phyloP scores from a whole-genome alignment of 176 grass and related monocot species.

The Rhipidocladum racemiflorum region DNA sequence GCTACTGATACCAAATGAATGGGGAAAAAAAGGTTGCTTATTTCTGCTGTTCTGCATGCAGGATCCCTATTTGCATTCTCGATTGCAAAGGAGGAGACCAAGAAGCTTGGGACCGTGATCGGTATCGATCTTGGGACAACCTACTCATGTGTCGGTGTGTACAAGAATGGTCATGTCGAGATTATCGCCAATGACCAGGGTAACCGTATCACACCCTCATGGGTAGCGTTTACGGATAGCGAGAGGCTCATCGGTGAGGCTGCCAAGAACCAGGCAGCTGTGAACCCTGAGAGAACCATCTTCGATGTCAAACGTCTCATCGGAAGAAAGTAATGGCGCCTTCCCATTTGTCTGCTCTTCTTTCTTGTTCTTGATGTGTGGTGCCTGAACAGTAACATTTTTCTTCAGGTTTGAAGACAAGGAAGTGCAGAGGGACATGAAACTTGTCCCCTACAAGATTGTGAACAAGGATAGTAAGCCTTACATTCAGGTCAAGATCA shows the following conservation, averaged over 20 bases:
- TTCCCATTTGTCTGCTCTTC: not conserved
- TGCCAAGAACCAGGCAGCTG: constrained; percentile 68
- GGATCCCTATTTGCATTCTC: constrained; percentile 59
- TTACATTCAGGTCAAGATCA: constrained; percentile 71
- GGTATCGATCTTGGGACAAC: constrained; percentile 69
- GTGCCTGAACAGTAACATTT: not conserved
- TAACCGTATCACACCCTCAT: constrained; percentile 72
- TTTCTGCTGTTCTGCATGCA: not conserved
- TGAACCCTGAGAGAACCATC: constrained; percentile 67
- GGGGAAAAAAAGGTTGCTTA: not conserved
- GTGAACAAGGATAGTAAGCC: constrained; percentile 65
- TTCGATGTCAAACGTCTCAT: constrained; percentile 82
- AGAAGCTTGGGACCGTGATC: constrained; percentile 55
- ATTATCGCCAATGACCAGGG: constrained; percentile 75
- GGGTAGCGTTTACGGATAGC: constrained; percentile 59
- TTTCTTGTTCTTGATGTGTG: not conserved
- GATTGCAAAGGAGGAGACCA: constrained; percentile 62
- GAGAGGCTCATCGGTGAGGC: constrained; percentile 76
- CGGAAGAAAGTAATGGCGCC: constrained; percentile 50
- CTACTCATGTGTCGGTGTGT: constrained; percentile 62
- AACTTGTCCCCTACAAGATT: constrained; percentile 79
- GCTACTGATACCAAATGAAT: not conserved
- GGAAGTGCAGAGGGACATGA: constrained; percentile 81
- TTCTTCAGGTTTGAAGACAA: constrained; percentile 60
- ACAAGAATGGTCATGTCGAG: constrained; percentile 64